Base-by-base conservation (phyloP, 805 yeast genomes). In the Kodamaea restingae region DNA sequence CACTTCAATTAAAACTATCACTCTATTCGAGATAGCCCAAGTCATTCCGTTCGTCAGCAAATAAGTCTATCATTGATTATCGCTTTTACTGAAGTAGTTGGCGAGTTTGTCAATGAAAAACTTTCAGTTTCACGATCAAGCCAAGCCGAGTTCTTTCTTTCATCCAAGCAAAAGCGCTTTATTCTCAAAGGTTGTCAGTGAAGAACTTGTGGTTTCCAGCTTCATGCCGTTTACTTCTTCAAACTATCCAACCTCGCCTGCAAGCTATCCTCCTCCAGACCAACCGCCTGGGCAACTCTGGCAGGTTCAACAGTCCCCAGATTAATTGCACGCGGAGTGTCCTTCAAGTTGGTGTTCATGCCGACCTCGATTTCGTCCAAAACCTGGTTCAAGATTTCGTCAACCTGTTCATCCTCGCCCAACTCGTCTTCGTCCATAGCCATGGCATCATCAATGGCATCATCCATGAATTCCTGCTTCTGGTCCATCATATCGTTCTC, bases 381-480 rank as follows among this genome's bases (percentile, higher is more conserved):
- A 0, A 95, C 97, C 60, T 83, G 87, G 54, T 81, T 79, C 36
- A 95, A 93, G 37, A 90, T 84, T 53, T 88, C 96, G 55, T 90
- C 96, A 3, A 84, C 83, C 59, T 90, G 95, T 48, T 84, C 93
- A 46, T 84, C 95, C 44, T 85, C 95, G 17, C 76, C 88, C 48
- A 81, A 84, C 42, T 86, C 79, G 26, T 55, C 61, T 18, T 63
- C 70, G 52, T 87, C 97, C 53, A 82, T 88, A 39, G 84, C 95
- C 93, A 93, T 88, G 14, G 93, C 85, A 59, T 91, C 96, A 57
- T 93, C 99, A 52, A 93, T 83, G 14, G 96, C 95, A 58, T 93
- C 98, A 58, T 93, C 98, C 84, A 93, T 93, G 78, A 95, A 87
- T 60, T 95, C 99, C 61, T 95, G 98, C 55, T 95, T 82, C 65